Evolutionary conservation across 352 stramenopile genomes (phyloP), one percentile per base, ranked within the genome.

Genomic region (Globisporangium heterothallicum): DNA sequence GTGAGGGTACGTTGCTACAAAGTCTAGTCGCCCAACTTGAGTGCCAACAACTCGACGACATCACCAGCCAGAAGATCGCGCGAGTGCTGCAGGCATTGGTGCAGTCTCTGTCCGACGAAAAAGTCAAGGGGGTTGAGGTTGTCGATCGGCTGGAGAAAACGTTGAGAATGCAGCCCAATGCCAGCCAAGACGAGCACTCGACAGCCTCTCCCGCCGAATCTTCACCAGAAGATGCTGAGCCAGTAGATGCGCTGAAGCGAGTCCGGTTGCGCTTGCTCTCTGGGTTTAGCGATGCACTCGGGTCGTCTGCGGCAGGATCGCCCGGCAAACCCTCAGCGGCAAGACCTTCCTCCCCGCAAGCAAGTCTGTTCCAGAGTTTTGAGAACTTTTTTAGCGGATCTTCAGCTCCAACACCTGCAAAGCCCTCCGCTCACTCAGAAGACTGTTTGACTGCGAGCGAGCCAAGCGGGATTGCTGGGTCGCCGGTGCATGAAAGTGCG

Each of bases 131-230:
- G 19, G 38, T 36, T 2, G 58, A 65, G 18, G 32, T 66, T 1
- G 63, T 76, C 12, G 57, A 66, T 1, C 56, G 53, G 22, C 47
- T 70, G 0, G 63, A 76, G 19, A 53, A 64, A 29, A 61, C 60
- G 0, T 47, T 73, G 4, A n/a, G 10, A 9, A 38, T 36, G 14
- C 22, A 24, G 18, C 24, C 56, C 1, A 22, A 14, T 3, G 41
- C 7, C 22, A 40, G 34, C 9, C 52, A 57, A 9, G 22, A 47
- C 8, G 35, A 54, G 10, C 45, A 25, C 40, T 25, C 41, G 16
- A 9, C 18, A 19, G 41, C 19, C 22, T 32, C 36, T 24, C 21
- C 36, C 40, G 43, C 43, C 10, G 8, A 5, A 16, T 30, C 38
- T 8, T 24, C n/a, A 19, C 19, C n/a, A 7, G 44, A 16, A 0